Percentiles rank a stretch among this genome's conserved stretches.
Evolutionary conservation across 805 yeast species (phyloP).

Genomic region (Candida odintsovae): DNA sequence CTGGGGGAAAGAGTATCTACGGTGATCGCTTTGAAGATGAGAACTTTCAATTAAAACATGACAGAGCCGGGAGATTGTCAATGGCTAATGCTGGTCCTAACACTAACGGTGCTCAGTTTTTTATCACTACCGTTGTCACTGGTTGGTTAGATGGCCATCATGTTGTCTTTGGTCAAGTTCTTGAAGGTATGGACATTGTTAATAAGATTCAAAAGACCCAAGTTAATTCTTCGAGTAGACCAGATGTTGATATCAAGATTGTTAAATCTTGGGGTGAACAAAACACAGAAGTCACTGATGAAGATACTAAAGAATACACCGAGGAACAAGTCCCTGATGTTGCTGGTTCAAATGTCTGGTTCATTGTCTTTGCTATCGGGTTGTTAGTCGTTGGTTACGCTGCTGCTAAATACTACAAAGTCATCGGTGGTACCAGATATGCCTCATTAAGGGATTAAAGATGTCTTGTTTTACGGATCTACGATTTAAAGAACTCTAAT

Average conservation of each 20-base stretch:
- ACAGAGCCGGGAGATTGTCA: slow-evolving; percentile 60
- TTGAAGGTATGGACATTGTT: slow-evolving; percentile 60
- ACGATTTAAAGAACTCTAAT: too few relatives aligned
- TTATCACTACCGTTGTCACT: slow-evolving; percentile 53
- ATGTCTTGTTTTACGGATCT: background rate
- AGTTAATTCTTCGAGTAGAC: slow-evolving; percentile 36
- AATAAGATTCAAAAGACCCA: slow-evolving; percentile 53
- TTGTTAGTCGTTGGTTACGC: slow-evolving; percentile 16
- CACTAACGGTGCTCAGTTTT: slow-evolving; percentile 67
- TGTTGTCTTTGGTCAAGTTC: slow-evolving; percentile 76
- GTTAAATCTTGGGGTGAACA: slow-evolving; percentile 26
- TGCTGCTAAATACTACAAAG: slow-evolving; percentile 8
- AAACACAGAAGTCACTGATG: slow-evolving; percentile 14
- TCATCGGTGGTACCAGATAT: slow-evolving; percentile 12
- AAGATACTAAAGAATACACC: slow-evolving; percentile 16
- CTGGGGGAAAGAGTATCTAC: slow-evolving; percentile 77
- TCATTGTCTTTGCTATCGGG: slow-evolving; percentile 14
- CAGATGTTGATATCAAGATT: slow-evolving; percentile 39
- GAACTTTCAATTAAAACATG: slow-evolving; percentile 62
- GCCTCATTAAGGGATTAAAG: slow-evolving; percentile 23
- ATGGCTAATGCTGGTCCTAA: slow-evolving; percentile 70
- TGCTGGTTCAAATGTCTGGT: slow-evolving; percentile 7
- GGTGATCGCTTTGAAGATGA: slow-evolving; percentile 76
- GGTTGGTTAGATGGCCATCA: slow-evolving; percentile 49
- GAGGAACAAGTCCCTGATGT: slow-evolving; percentile 12